These are phyloP conservation scores for Cryptococcus sp. DNA, from an alignment of 1,284 basidiomycete species.

Conservation along the genomic window DNA sequence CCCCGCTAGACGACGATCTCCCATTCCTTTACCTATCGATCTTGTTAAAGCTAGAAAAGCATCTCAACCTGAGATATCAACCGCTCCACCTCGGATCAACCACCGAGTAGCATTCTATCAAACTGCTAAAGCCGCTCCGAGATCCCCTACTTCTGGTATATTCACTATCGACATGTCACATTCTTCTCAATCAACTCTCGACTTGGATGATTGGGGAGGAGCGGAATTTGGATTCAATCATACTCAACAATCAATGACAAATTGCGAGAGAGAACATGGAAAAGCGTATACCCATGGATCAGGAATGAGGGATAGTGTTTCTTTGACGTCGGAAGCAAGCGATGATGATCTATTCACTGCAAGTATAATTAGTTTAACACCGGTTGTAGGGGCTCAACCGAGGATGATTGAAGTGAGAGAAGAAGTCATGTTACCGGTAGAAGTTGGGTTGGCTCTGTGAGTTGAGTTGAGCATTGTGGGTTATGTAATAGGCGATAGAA, in stretches of 20 bases:
- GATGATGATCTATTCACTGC: slow-evolving; percentile 40
- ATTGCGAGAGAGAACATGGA: not conserved
- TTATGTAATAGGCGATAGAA: not conserved
- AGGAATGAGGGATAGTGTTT: slow-evolving; percentile 20
- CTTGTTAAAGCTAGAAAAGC: slow-evolving; percentile 6
- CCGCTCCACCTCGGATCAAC: slow-evolving; percentile 32
- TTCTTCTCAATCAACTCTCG: not conserved
- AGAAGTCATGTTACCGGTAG: slow-evolving; percentile 12
- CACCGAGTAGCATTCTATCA: slow-evolving; percentile 39
- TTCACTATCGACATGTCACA: slow-evolving; percentile 11
- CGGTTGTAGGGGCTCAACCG: slow-evolving; percentile 14
- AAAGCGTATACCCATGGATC: not conserved
- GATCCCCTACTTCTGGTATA: slow-evolving; percentile 22
- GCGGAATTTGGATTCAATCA: not conserved
- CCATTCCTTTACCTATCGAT: slow-evolving; percentile 21
- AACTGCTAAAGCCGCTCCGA: slow-evolving; percentile 25
- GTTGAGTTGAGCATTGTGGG: not conserved
- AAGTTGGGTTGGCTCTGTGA: slow-evolving; percentile 14
- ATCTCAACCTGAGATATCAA: not conserved
- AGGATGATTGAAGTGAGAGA: slow-evolving; percentile 8
- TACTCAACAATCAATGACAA: not conserved
- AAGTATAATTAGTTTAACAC: slow-evolving; percentile 34
- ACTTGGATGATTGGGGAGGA: not conserved
- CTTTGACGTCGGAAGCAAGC: slow-evolving; percentile 25
- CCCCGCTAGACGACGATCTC: slow-evolving; percentile 11